Conservation (phyloP, 495 filamentous ascomycete genomes). For the Aspergillus panamensis region DNA sequence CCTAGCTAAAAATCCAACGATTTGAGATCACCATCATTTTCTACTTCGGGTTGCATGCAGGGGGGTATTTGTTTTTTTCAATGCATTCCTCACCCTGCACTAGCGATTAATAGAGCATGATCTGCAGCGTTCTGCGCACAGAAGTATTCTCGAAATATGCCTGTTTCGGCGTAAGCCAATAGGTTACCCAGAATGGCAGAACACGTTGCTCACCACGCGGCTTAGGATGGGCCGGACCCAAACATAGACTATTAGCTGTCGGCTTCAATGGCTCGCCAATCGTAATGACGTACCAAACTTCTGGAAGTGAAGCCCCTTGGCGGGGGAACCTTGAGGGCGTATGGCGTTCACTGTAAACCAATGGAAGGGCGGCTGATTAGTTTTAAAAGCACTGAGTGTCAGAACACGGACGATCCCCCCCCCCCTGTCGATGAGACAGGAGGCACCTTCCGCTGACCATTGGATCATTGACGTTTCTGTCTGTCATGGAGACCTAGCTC, state of each 20-base stretch:
- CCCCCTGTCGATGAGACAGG: conserved; percentile 1
- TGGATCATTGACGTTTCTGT: neutral
- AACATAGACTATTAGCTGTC: conserved; percentile 8
- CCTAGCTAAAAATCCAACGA: neutral
- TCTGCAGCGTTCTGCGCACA: conserved; percentile 6
- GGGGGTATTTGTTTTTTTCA: neutral
- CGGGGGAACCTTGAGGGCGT: conserved; percentile 1
- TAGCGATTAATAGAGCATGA: conserved; percentile 7
- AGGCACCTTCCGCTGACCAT: neutral
- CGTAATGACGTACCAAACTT: conserved; percentile 1
- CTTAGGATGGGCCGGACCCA: neutral
- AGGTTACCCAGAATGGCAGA: neutral
- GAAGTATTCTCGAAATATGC: neutral
- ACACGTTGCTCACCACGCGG: conserved; percentile 13
- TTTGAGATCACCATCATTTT: conserved; percentile 5
- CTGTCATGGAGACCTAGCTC: neutral
- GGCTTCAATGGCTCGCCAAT: conserved; percentile 4
- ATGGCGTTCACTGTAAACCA: neutral
- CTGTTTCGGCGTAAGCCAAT: conserved; percentile 1
- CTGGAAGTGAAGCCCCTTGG: neutral
- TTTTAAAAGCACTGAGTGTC: neutral
- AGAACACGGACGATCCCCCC: conserved; percentile 4
- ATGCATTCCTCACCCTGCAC: neutral
- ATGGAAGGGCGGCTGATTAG: conserved; percentile 6
- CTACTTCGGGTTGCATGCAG: neutral